These are phyloP conservation scores for Claviceps sp. DNA, from an alignment of 2,329 filamentous ascomycete species.

Conservation along the genomic window DNA sequence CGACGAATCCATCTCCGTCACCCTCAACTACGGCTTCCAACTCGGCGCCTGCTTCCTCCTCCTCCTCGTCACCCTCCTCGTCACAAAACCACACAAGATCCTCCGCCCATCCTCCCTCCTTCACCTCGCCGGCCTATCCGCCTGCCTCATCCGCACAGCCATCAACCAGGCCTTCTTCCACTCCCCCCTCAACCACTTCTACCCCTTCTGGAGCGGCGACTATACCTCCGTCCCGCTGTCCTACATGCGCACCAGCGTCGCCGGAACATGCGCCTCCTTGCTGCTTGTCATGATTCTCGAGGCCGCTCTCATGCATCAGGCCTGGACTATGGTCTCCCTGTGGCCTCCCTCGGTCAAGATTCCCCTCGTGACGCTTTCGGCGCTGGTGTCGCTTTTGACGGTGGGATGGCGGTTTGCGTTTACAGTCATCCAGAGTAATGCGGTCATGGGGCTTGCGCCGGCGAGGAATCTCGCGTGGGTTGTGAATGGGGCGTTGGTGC, in stretches of 20 bases:
- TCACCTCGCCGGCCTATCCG: slow-evolving; percentile 46
- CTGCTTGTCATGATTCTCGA: slow-evolving; percentile 33
- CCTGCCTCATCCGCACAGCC: slow-evolving; percentile 46
- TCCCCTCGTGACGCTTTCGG: slow-evolving; percentile 18
- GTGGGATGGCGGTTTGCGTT: slow-evolving; percentile 20
- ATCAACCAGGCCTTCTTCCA: slow-evolving; percentile 47
- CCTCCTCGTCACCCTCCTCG: slow-evolving; percentile 49
- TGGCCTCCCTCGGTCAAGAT: slow-evolving; percentile 28
- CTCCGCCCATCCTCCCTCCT: slow-evolving; percentile 50
- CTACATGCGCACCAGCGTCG: slow-evolving; percentile 24
- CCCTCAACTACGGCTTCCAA: slow-evolving; percentile 56
- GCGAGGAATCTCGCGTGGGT: slow-evolving; percentile 22
- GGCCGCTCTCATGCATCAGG: slow-evolving; percentile 36
- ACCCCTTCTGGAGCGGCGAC: slow-evolving; percentile 44
- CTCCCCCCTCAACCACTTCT: slow-evolving; percentile 47
- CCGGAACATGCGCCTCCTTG: slow-evolving; percentile 27
- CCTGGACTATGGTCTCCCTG: slow-evolving; percentile 37
- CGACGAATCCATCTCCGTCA: slow-evolving; percentile 20
- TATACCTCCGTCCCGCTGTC: slow-evolving; percentile 29
- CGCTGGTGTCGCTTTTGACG: slow-evolving; percentile 19
- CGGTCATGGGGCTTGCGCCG: slow-evolving; percentile 14
- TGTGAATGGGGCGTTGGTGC: slow-evolving; percentile 23
- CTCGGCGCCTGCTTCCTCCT: slow-evolving; percentile 55
- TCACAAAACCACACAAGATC: slow-evolving; percentile 55
- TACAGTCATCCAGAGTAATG: slow-evolving; percentile 23